Evolutionary conservation across 2,329 filamentous ascomycete species (phyloP), one percentile per base, ranked within the genome.

Genomic region (Apiospora phragmitis): DNA sequence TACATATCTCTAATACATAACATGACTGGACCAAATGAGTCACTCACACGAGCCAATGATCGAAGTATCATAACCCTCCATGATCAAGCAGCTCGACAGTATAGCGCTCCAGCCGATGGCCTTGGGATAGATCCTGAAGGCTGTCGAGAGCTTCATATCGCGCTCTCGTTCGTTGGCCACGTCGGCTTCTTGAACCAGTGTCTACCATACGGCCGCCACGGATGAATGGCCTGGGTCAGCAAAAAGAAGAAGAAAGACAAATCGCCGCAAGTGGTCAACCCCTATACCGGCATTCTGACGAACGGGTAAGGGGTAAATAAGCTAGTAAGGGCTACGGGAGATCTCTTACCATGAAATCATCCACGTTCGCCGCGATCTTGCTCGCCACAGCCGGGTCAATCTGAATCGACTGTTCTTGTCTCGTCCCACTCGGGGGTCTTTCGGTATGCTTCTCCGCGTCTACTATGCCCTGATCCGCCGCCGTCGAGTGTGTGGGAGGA

Each of bases 1-100:
- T 9, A 21, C 7, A 18, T 1, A n/a, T n/a, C 9, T n/a, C 21
- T 4, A 6, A 45, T 4, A 43, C 2, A 43, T 45, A 21, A 47
- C 42, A 41, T 38, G 45, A 59, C 9, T 24, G 32, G 1, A 24
- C 35, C 4, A 65, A 16, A 35, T 26, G 32, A 42, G 45, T 38
- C 51, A 24, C 41, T 45, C 18, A 65, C 68, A 16, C 38, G 35
- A 35, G 24, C 47, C 47, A 29, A 51, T 24, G 6, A 51, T n/a
- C 47, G 47, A 26, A 4, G 55, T 70, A 26, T 69, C 70, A 16
- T 70, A 72, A 38, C 73, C 74, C 70, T 76, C 74, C 77, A 79
- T 77, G 70, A 79, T 74, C 49, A 78, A 75, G 21, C 74, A 73
- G 4, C 73, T 71, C 4, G 75, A 77, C 35, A 79, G 71, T 41